A percentile compares a stretch with the other conserved stretches of the same genome.
Evolutionary conservation across 345 rosid genomes (phyloP).

Genomic region (Garcia nutans): DNA sequence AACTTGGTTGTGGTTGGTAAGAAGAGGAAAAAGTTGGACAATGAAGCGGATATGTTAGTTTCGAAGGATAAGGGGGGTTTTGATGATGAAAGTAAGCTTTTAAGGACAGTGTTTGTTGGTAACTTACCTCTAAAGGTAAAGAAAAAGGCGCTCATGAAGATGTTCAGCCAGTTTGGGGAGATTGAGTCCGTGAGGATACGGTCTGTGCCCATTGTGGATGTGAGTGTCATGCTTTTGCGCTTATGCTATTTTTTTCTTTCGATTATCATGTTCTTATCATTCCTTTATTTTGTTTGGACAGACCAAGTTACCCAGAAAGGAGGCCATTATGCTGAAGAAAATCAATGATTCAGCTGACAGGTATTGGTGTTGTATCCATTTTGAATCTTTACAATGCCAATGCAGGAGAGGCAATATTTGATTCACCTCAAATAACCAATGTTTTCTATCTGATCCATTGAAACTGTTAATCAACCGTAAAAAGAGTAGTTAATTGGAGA

Average conservation of each 20-base stretch:
- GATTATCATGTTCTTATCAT: constrained; percentile 11
- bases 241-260: constrained; percentile 9
- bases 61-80: constrained; percentile 58
- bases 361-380: constrained; percentile 32
- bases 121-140: constrained; percentile 79
- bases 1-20: constrained; percentile 44
- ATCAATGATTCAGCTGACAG: constrained; percentile 76
- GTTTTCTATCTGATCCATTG: not conserved
- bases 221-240: constrained; percentile 37
- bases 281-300: constrained; percentile 31
- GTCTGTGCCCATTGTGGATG: constrained; percentile 79
- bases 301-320: constrained; percentile 87
- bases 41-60: constrained; percentile 44
- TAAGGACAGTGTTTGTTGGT: constrained; percentile 93
- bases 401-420: too few relatives aligned
- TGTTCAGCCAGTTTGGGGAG: constrained; percentile 76
- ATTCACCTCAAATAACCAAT: too few relatives aligned
- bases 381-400: not conserved
- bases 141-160: constrained; percentile 71
- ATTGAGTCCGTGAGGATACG: constrained; percentile 89
- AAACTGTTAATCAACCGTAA: not conserved
- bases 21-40: constrained; percentile 78
- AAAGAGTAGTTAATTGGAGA: not conserved
- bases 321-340: constrained; percentile 69
- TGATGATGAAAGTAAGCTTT: constrained; percentile 83